Evolutionary conservation across 345 rosid species (phyloP).

Genomic region (Citrus mangshanensis): DNA sequence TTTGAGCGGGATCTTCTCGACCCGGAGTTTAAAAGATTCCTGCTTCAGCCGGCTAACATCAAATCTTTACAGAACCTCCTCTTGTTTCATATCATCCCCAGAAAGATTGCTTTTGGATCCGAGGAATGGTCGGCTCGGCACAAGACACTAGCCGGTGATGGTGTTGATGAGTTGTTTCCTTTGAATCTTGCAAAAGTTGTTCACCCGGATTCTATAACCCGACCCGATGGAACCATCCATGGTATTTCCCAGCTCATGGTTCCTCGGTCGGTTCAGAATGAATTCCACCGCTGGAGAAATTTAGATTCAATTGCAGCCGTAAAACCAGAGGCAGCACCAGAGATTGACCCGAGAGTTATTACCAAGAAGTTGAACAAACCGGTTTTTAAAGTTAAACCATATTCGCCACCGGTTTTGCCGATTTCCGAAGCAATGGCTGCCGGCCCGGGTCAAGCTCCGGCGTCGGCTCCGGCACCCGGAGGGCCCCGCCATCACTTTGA

Average conservation of each 20-base stretch:
- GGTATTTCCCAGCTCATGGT: constrained; percentile 45
- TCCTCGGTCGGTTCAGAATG: constrained; percentile 49
- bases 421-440: constrained; percentile 54
- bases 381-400: constrained; percentile 20
- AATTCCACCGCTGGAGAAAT: constrained; percentile 43
- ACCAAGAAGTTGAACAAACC: constrained; percentile 40
- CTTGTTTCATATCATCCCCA: constrained; percentile 38
- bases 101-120: constrained; percentile 26
- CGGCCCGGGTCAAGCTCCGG: constrained; percentile 44
- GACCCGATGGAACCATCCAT: constrained; percentile 57
- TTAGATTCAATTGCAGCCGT: constrained; percentile 50
- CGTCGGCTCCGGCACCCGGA: too few relatives aligned
- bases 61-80: constrained; percentile 44
- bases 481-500: constrained; percentile 50
- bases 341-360: constrained; percentile 35
- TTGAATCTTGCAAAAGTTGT: constrained; percentile 34
- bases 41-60: constrained; percentile 51
- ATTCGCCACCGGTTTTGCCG: constrained; percentile 37
- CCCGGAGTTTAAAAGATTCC: constrained; percentile 55
- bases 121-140: constrained; percentile 23
- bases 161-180: constrained; percentile 3
- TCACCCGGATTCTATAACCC: constrained; percentile 35
- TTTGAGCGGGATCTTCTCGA: constrained; percentile 41
- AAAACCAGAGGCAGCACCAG: constrained; percentile 52
- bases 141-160: constrained; percentile 24